Conservation (phyloP, 441 rosid genomes). For the Corymbia citriodora region DNA sequence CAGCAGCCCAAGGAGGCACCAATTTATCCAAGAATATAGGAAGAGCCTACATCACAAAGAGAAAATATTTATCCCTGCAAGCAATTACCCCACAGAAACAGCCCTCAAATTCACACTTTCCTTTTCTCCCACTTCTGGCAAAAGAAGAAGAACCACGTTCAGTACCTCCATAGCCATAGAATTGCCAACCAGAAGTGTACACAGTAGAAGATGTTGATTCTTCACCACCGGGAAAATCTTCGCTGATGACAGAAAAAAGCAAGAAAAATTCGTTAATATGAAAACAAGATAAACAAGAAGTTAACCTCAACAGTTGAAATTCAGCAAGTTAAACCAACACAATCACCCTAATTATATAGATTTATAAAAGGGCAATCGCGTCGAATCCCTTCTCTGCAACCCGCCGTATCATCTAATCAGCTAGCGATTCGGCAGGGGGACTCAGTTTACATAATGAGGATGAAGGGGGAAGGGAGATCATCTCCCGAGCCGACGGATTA, state of each 20-base stretch:
- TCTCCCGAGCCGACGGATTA: not conserved
- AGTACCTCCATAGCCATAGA: conserved; percentile 92
- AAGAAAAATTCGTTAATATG: not conserved
- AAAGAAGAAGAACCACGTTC: not conserved
- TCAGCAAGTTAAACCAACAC: not conserved
- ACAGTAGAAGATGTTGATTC: conserved; percentile 86
- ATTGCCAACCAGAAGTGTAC: conserved; percentile 90
- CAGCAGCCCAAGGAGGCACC: conserved; percentile 76
- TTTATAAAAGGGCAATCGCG: not conserved
- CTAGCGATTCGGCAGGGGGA: not conserved
- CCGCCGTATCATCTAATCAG: not conserved
- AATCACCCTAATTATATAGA: not conserved
- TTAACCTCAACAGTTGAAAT: not conserved
- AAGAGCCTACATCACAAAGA: conserved; percentile 39
- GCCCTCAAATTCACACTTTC: not conserved
- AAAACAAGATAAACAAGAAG: not conserved
- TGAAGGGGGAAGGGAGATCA: not conserved
- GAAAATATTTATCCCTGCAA: not conserved
- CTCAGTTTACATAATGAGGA: not conserved
- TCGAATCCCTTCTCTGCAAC: not conserved
- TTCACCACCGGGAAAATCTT: conserved; percentile 89
- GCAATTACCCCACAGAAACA: not conserved
- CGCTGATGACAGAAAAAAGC: conserved; percentile 33
- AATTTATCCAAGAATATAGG: conserved; percentile 87
- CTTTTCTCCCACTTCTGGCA: not conserved